Percentiles rank a stretch among this genome's conserved stretches.
phyloP scores from a whole-genome alignment of 192 early-diverging fungal species.

The Podila clonocystis region DNA sequence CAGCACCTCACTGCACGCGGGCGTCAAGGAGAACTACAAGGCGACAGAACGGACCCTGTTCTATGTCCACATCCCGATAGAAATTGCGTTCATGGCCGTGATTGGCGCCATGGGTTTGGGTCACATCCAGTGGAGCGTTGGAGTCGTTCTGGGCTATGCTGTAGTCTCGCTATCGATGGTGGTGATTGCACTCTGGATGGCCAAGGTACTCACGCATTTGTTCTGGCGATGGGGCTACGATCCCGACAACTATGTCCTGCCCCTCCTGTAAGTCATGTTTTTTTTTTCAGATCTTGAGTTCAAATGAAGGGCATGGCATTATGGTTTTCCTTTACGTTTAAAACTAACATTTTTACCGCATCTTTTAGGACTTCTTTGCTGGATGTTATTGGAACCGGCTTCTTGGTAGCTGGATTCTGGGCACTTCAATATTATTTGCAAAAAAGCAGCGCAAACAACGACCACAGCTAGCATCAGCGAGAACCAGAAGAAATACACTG shows the following conservation, averaged over 20 bases:
- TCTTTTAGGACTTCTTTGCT: slow-evolving; percentile 69
- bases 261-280: slow-evolving; percentile 62
- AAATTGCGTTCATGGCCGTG: slow-evolving; percentile 64
- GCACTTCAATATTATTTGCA: slow-evolving; percentile 12
- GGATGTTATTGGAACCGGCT: slow-evolving; percentile 73
- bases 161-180: slow-evolving; percentile 36
- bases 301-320: background rate
- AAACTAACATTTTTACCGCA: background rate
- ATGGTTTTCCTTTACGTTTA: background rate
- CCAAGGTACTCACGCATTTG: slow-evolving; percentile 60
- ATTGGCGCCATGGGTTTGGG: slow-evolving; percentile 23
- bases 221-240: slow-evolving; percentile 80
- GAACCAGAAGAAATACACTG: no score
- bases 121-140: slow-evolving; percentile 28
- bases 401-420: slow-evolving; percentile 64
- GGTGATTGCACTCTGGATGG: slow-evolving; percentile 64
- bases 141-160: slow-evolving; percentile 6
- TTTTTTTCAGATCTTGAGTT: background rate
- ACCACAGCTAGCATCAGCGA: no score
- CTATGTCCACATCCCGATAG: slow-evolving; percentile 75
- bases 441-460: no score
- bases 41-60: slow-evolving; percentile 68
- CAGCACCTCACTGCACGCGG: slow-evolving; percentile 75
- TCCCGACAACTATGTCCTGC: slow-evolving; percentile 78
- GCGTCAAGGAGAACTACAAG: slow-evolving; percentile 53